Percentiles rank a stretch among this genome's conserved stretches.
phyloP scores from a whole-genome alignment of 2,329 filamentous ascomycete species.

The Annulohypoxylon truncatum region DNA sequence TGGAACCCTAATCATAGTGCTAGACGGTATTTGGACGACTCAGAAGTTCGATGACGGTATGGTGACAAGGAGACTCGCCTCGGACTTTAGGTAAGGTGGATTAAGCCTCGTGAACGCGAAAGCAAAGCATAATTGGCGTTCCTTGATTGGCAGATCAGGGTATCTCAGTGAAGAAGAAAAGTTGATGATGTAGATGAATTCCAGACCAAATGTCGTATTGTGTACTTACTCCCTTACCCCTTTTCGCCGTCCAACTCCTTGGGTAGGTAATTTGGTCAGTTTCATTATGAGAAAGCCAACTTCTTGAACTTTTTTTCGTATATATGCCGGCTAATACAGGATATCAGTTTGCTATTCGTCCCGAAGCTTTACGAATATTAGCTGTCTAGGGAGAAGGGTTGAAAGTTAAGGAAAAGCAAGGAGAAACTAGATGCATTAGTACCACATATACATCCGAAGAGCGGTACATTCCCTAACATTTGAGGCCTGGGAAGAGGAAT shows the following conservation, averaged over 20 bases:
- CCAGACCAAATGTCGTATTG: not conserved
- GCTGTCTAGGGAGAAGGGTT: too few relatives aligned
- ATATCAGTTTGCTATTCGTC: too few relatives aligned
- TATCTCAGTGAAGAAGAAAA: not conserved
- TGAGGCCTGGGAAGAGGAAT: too few relatives aligned
- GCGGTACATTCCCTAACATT: too few relatives aligned
- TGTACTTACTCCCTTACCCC: not conserved
- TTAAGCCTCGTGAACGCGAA: not conserved
- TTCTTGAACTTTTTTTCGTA: not conserved
- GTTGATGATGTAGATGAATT: constrained; percentile 22
- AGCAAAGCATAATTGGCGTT: not conserved
- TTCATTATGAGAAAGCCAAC: not conserved
- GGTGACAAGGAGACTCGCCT: not conserved
- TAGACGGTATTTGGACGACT: not conserved
- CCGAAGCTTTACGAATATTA: too few relatives aligned
- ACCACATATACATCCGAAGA: too few relatives aligned
- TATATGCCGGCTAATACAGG: too few relatives aligned
- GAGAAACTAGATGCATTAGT: too few relatives aligned
- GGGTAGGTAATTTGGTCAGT: not conserved
- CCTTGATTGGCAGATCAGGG: not conserved
- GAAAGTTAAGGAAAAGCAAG: too few relatives aligned
- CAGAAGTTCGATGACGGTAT: constrained; percentile 13
- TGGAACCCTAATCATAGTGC: not conserved
- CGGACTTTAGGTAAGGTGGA: not conserved
- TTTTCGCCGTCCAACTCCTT: not conserved